These are phyloP conservation scores for Cornus suecica DNA, from an alignment of 148 eudicot species.

Conservation along the genomic window DNA sequence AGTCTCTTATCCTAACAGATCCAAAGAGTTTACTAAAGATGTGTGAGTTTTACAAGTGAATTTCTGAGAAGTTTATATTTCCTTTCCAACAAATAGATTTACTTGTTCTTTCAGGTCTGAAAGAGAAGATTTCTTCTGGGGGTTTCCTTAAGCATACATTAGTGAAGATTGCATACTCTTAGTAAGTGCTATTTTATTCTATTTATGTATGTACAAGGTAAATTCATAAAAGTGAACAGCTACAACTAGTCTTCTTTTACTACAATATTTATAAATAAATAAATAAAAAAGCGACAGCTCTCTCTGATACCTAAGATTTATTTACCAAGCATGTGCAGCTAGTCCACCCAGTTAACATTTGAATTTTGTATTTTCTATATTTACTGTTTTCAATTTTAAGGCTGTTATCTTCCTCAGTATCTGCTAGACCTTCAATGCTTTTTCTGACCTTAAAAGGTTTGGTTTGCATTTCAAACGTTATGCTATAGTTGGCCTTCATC, in stretches of 20 bases:
- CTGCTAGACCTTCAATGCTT: neutral
- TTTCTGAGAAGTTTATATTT: conserved; percentile 5
- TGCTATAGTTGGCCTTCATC: neutral
- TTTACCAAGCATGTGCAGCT: neutral
- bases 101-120: conserved; percentile 49
- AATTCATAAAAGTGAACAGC: neutral
- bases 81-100: neutral
- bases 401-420: neutral
- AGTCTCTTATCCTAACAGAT: neutral
- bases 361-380: neutral
- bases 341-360: neutral
- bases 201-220: neutral
- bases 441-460: neutral
- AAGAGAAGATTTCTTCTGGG: conserved; percentile 60
- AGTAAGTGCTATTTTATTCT: conserved; percentile 53
- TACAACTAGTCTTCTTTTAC: neutral
- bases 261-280: neutral
- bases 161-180: conserved; percentile 76
- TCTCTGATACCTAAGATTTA: neutral
- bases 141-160: conserved; percentile 56
- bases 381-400: neutral
- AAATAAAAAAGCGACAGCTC: neutral
- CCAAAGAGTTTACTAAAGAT: neutral
- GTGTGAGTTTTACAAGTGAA: neutral
- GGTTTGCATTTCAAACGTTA: neutral